Evolutionary conservation across 768 basidiomycete species (phyloP), one percentile per base, ranked within the genome.

Genomic region (Mycena albidolilacea): DNA sequence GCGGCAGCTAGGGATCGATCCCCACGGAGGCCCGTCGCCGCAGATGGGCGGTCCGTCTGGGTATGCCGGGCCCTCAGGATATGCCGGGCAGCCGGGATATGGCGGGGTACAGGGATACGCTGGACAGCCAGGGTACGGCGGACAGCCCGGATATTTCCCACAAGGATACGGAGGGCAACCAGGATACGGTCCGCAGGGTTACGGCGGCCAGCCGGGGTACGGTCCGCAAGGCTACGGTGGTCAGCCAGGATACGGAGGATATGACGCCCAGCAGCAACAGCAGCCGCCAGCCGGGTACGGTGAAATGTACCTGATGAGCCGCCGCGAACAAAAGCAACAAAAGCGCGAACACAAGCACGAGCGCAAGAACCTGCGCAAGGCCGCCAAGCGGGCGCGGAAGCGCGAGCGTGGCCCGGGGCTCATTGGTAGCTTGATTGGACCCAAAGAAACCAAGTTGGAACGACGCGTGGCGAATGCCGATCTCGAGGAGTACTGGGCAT

Each of bases 401-500:
- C 67, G 66, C 7, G 61, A 69, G 43, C 65, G 23, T 5, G 57
- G 67, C 5, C 43, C 46, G 37, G 73, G 62, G 46, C 58, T 37
- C 37, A 35, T 52, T 17, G 48, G 55, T 37, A 35, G 68, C 30
- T 17, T 68, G 46, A 41, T 64, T 52, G 66, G 66, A 19, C 58
- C 60, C 35, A 72, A 66, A 52, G 76, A 72, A 59, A 73, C 54
- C 23, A 71, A 23, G 37, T 66, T 75, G 0, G 71, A 77, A 62
- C 57, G 72, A 14, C 70, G 69, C 7, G 78, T 78, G 19, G 70
- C 64, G n/a, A 73, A 77, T 15, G 71, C 77, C 4, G 77, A 80
- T 59, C 58, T 78, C 14, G 46, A 78, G 21, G 79, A 80, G 57
- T 75, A 78, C 37, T 75, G 76, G 74, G 63, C 59, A 17, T 67